Evolutionary conservation across 164 flowering plant species (phyloP).

Genomic region (Sextonia rubra): DNA sequence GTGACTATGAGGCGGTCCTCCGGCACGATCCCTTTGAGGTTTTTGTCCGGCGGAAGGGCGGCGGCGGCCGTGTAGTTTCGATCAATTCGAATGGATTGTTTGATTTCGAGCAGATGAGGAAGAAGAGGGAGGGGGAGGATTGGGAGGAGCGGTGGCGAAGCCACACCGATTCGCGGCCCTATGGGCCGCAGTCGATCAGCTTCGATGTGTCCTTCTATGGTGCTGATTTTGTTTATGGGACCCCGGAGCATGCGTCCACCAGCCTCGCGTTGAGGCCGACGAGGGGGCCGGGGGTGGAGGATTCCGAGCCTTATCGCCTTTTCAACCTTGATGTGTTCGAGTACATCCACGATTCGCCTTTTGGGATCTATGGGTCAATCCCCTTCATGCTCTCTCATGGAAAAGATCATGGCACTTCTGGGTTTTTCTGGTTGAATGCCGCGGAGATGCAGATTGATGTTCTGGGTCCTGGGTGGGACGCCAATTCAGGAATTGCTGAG

Average conservation of each 20-base stretch:
- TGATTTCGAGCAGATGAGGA: constrained; percentile 87
- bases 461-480: constrained; percentile 73
- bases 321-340: constrained; percentile 97
- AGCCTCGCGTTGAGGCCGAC: constrained; percentile 79
- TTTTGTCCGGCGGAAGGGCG: constrained; percentile 51
- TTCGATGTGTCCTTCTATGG: constrained; percentile 94
- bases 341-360: constrained; percentile 80
- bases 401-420: constrained; percentile 53
- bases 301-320: constrained; percentile 88
- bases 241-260: constrained; percentile 82
- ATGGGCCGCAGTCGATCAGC: constrained; percentile 93
- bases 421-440: constrained; percentile 98
- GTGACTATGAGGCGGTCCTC: constrained; percentile 69
- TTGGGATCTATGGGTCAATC: constrained; percentile 89
- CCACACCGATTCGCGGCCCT: constrained; percentile 83
- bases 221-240: constrained; percentile 83
- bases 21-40: constrained; percentile 85
- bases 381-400: constrained; percentile 95
- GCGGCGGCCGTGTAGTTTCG: constrained; percentile 50
- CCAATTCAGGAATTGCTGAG: constrained; percentile 42
- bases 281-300: constrained; percentile 76
- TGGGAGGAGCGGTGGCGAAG: constrained; percentile 82
- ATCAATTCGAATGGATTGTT: constrained; percentile 81
- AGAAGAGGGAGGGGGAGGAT: constrained; percentile 71
- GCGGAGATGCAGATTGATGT: constrained; percentile 99